Evolutionary conservation across 2,329 filamentous ascomycete species (phyloP), one percentile per base, ranked within the genome.

Genomic region (Botrytis elliptica): DNA sequence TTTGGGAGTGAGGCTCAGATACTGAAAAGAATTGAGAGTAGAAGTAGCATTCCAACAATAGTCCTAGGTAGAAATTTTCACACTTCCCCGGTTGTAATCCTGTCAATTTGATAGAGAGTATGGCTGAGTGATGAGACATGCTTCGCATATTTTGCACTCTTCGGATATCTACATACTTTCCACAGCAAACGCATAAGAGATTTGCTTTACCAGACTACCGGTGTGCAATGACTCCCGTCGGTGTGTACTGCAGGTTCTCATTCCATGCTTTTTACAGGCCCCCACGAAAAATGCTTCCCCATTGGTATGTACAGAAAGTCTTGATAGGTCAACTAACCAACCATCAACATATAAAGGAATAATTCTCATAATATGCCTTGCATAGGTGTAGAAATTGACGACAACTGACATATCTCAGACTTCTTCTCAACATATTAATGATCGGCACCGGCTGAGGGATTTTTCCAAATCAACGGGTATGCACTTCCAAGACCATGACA

Each of bases 391-490:
- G 25, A 25, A 25, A 25, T 4, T 1, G 22, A 49, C 1, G 22
- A 9, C 46, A 25, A 25, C 46, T 49, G 1, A 4, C 9, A 49
- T 25, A 49, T 49, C 22, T 25, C 18, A 46, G 6, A 46, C 18
- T 46, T 2, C 3, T 20, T 5, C 8, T 46, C 44, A 46, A 46
- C 20, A 22, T 3, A 20, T 1, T 4, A 9, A 22, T 22, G 44
- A 46, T 46, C 20, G 44, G 1, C 44, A 4, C 20, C 9, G 18
- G 0, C 7, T 8, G 44, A 22, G 0, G 4, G 18, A 1, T 9
- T 9, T 46, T 46, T 46, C 20, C 18, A 52, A 49, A 49, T 49
- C 4, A 3, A 52, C 46, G 10, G 22, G 22, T 12, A 52, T 4
- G 9, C 22, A 14, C 46, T 52, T 52, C 22, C 22, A 52, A 52